Percentiles rank a stretch among this genome's conserved stretches.
These are phyloP conservation scores for Cystofilobasidium ferigula DNA, from an alignment of 768 basidiomycete genomes.

Conservation along the genomic window DNA sequence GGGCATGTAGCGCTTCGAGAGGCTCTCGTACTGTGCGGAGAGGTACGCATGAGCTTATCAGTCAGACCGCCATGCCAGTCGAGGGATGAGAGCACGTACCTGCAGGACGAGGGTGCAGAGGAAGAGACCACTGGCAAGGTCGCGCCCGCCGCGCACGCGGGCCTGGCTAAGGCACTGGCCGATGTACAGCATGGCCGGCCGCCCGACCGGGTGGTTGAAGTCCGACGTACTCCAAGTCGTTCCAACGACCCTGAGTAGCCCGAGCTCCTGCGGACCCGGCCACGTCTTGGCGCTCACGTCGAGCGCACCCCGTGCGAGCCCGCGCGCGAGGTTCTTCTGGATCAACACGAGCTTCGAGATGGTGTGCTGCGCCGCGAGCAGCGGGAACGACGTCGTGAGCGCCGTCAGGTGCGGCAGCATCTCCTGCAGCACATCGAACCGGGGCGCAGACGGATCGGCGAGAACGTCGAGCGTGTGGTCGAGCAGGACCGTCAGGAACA, in stretches of 20 bases:
- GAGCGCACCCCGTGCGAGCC: constrained; percentile 59
- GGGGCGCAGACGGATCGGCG: constrained; percentile 52
- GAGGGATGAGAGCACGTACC: constrained; percentile 31
- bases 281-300: constrained; percentile 62
- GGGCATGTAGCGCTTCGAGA: constrained; percentile 78
- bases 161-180: constrained; percentile 80
- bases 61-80: background rate
- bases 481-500: constrained; percentile 65
- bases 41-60: constrained; percentile 5
- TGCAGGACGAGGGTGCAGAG: constrained; percentile 62
- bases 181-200: constrained; percentile 75
- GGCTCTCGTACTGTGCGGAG: constrained; percentile 59
- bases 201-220: constrained; percentile 76
- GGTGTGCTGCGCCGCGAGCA: constrained; percentile 65
- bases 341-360: constrained; percentile 72
- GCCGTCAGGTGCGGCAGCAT: constrained; percentile 68
- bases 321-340: constrained; percentile 85
- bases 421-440: constrained; percentile 50
- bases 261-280: constrained; percentile 73
- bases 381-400: constrained; percentile 69
- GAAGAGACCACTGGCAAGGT: constrained; percentile 78
- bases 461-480: constrained; percentile 77
- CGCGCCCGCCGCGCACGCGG: constrained; percentile 60
- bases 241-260: constrained; percentile 67
- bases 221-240: constrained; percentile 88